Percentiles rank a stretch among this genome's conserved stretches.
These are phyloP conservation scores for Albugo laibachii DNA, from an alignment of 352 stramenopile genomes.

Conservation along the genomic window DNA sequence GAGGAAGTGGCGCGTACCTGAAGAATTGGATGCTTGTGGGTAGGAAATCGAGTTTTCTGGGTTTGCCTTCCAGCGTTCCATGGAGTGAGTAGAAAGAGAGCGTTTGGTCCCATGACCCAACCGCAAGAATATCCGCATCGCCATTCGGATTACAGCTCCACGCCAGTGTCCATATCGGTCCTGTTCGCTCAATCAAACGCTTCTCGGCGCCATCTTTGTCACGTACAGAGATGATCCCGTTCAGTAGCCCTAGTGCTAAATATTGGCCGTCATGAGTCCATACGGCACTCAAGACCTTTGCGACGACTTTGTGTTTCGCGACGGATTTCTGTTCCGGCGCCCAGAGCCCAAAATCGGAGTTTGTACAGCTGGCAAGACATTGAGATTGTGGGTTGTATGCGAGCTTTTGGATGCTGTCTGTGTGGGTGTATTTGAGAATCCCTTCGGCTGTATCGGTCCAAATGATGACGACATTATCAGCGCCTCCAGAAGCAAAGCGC, in stretches of 20 bases:
- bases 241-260: slow-evolving; percentile 83
- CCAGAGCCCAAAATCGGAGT: slow-evolving; percentile 88
- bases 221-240: slow-evolving; percentile 79
- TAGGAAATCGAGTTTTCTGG: slow-evolving; percentile 82
- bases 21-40: slow-evolving; percentile 82
- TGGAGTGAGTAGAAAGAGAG: slow-evolving; percentile 83
- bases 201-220: slow-evolving; percentile 86
- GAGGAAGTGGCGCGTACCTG: slow-evolving; percentile 13
- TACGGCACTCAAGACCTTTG: slow-evolving; percentile 81
- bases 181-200: slow-evolving; percentile 68
- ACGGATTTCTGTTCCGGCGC: slow-evolving; percentile 86
- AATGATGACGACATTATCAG: slow-evolving; percentile 93
- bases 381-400: slow-evolving; percentile 85
- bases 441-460: slow-evolving; percentile 88
- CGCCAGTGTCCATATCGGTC: slow-evolving; percentile 70
- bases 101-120: slow-evolving; percentile 89
- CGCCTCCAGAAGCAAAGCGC: slow-evolving; percentile 81
- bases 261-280: slow-evolving; percentile 86
- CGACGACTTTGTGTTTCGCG: slow-evolving; percentile 86
- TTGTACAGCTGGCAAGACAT: slow-evolving; percentile 85
- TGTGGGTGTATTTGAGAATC: slow-evolving; percentile 93
- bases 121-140: slow-evolving; percentile 67
- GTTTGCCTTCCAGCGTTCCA: slow-evolving; percentile 70
- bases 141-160: slow-evolving; percentile 74
- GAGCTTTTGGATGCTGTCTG: slow-evolving; percentile 84